phyloP scores from a whole-genome alignment of 2,329 filamentous ascomycete genomes.

The Colletotrichum phormii region DNA sequence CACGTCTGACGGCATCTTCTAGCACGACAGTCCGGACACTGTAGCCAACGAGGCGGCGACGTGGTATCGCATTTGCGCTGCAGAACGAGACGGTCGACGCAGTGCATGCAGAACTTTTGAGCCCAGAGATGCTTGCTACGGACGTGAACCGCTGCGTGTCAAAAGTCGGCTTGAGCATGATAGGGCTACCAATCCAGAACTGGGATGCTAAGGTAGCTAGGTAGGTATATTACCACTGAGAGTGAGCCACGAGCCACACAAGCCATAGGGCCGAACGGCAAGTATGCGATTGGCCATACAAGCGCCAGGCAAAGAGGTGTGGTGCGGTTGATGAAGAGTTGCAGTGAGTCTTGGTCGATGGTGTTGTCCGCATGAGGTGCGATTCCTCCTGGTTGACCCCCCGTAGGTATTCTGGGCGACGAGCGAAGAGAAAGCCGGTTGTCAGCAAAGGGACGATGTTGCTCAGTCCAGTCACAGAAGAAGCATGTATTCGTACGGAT shows the following conservation, averaged over 20 bases:
- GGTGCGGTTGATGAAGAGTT: not conserved
- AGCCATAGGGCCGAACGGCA: not conserved
- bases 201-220: not conserved
- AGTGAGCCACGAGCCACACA: not conserved
- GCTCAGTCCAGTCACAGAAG: not conserved
- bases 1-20: not conserved
- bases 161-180: not conserved
- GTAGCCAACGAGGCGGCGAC: not conserved
- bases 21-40: not conserved
- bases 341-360: not conserved
- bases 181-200: not conserved
- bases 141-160: not conserved
- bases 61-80: not conserved
- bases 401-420: no score
- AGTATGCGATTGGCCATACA: not conserved
- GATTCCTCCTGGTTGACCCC: not conserved
- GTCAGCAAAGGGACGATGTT: not conserved
- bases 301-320: not conserved
- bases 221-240: not conserved
- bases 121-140: not conserved
- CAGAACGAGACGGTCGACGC: not conserved
- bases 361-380: not conserved
- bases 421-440: not conserved
- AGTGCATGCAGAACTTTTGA: not conserved
- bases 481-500: no score